phyloP scores from a whole-genome alignment of 495 filamentous ascomycete genomes.

The Aspergillus cavernicola region DNA sequence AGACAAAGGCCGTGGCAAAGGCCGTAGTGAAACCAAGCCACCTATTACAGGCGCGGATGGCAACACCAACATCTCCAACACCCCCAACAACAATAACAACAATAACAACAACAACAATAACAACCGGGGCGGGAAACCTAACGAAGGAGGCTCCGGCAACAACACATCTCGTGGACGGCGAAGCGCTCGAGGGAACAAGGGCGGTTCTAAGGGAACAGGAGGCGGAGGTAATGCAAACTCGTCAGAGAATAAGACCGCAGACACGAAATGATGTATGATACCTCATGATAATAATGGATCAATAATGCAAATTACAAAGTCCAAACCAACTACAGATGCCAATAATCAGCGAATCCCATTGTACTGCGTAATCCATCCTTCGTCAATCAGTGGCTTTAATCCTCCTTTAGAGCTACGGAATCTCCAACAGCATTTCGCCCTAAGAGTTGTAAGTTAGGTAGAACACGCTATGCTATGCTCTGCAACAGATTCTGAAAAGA shows the following conservation, averaged over 20 bases:
- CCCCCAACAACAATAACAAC: not conserved
- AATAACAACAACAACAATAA: not conserved
- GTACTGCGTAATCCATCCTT: no score
- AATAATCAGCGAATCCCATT: no score
- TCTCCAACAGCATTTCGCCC: no score
- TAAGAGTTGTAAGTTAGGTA: no score
- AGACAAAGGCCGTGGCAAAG: conserved; percentile 40
- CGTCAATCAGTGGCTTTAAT: no score
- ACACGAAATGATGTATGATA: conserved; percentile 19
- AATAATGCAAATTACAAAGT: conserved; percentile 1
- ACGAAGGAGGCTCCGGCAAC: conserved; percentile 37
- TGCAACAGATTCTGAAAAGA: no score
- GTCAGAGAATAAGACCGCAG: conserved; percentile 17
- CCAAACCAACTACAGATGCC: no score
- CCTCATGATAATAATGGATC: conserved; percentile 1
- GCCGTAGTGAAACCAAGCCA: conserved; percentile 33
- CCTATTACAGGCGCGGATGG: conserved; percentile 1
- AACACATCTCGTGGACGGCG: conserved; percentile 37
- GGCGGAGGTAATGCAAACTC: conserved; percentile 7
- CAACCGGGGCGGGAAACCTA: conserved; percentile 20
- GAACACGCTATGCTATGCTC: no score
- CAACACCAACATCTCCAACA: not conserved
- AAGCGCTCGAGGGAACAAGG: conserved; percentile 33
- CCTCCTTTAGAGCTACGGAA: no score
- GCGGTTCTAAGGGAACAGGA: conserved; percentile 22